Evolutionary conservation across 495 filamentous ascomycete genomes (phyloP).

Genomic region (Hyaloscypha hepaticicola): DNA sequence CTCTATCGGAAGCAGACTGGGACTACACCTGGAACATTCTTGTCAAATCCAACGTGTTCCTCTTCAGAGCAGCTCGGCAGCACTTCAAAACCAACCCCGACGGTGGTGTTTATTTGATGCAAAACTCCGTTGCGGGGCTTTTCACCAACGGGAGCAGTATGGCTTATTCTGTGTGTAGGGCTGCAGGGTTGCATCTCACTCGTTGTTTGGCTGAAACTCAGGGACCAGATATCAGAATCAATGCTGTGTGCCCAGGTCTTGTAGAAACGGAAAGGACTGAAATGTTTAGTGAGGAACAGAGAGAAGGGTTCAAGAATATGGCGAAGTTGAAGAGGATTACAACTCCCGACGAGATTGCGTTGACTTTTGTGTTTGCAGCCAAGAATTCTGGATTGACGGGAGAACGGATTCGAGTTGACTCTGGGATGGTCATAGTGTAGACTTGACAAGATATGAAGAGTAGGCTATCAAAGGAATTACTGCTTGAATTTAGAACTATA

Average conservation of each 20-base stretch:
- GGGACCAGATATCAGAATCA: constrained; percentile 61
- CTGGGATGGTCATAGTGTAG: neutral
- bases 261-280: constrained; percentile 64
- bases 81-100: constrained; percentile 65
- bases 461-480: too few species aligned
- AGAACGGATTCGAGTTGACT: neutral
- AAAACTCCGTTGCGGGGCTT: constrained; percentile 55
- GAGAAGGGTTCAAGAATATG: neutral
- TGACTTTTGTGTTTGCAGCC: neutral
- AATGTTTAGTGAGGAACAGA: neutral
- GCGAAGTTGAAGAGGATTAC: neutral
- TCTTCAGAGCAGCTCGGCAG: constrained; percentile 59
- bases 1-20: constrained; percentile 65
- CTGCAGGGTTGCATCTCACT: constrained; percentile 61
- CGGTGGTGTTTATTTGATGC: constrained; percentile 64
- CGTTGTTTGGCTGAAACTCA: constrained; percentile 64
- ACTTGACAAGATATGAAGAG: too few species aligned
- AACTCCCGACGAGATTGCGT: neutral
- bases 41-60: constrained; percentile 60
- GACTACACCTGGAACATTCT: constrained; percentile 70
- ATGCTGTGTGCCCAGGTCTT: constrained; percentile 64
- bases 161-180: constrained; percentile 65
- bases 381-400: neutral
- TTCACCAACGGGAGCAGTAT: constrained; percentile 50
- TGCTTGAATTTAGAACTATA: too few species aligned